Evolutionary conservation across 2,329 filamentous ascomycete species (phyloP).

Genomic region (Epicoccum sorghinum): DNA sequence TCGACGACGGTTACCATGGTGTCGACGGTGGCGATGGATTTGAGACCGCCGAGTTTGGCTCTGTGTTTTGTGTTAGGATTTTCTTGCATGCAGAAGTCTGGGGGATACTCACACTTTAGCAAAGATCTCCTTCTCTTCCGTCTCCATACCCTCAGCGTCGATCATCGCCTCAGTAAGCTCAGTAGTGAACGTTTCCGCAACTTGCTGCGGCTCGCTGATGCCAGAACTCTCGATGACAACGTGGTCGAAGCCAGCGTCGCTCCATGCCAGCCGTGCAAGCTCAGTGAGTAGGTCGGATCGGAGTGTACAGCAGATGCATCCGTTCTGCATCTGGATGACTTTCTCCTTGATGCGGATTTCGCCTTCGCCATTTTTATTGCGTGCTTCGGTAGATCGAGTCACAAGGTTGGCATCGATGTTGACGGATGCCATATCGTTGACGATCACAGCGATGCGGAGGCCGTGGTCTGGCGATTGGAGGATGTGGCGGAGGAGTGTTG

Average conservation of each 20-base stretch:
- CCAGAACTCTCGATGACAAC: constrained; percentile 74
- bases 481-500: constrained; percentile 72
- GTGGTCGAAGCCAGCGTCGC: constrained; percentile 68
- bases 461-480: constrained; percentile 68
- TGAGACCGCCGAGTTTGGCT: constrained; percentile 61
- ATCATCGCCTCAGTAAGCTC: constrained; percentile 55
- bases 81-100: not conserved
- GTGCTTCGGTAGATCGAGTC: constrained; percentile 52
- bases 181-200: constrained; percentile 73
- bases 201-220: constrained; percentile 75
- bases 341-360: constrained; percentile 67
- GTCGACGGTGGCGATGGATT: constrained; percentile 70
- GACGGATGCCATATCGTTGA: constrained; percentile 69
- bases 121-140: constrained; percentile 54
- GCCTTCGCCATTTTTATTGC: constrained; percentile 11
- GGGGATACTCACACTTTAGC: constrained; percentile 51
- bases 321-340: constrained; percentile 70
- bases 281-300: constrained; percentile 74
- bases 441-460: constrained; percentile 72
- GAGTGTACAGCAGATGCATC: constrained; percentile 78
- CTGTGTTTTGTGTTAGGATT: constrained; percentile 20
- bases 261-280: constrained; percentile 67
- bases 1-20: constrained; percentile 77
- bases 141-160: constrained; percentile 49
- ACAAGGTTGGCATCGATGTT: constrained; percentile 71